A percentile compares a stretch with the other conserved stretches of the same genome.
These are phyloP conservation scores for Verticillium nonalfalfae DNA, from an alignment of 2,329 filamentous ascomycete genomes.

Conservation along the genomic window DNA sequence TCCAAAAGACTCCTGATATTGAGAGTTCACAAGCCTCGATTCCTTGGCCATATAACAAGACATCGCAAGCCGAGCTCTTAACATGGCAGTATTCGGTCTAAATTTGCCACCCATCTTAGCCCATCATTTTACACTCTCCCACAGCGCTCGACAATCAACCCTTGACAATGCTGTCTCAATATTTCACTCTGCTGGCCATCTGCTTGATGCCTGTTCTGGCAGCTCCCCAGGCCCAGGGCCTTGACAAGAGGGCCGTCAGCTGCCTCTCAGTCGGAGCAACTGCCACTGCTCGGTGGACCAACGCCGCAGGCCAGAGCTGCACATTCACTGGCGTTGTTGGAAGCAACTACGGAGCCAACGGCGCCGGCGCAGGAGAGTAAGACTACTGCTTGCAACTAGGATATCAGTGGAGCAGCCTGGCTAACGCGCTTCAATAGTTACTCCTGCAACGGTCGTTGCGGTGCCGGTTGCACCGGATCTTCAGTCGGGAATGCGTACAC, in stretches of 20 bases:
- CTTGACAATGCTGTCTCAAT: constrained; percentile 4
- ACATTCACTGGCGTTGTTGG: constrained; percentile 37
- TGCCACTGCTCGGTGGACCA: constrained; percentile 39
- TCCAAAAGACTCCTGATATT: not conserved
- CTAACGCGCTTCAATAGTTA: constrained; percentile 24
- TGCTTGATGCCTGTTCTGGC: constrained; percentile 7
- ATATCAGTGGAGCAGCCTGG: not conserved
- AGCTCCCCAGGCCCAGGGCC: constrained; percentile 3
- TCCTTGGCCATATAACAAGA: not conserved
- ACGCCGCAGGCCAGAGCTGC: constrained; percentile 32
- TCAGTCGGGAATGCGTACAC: constrained; percentile 41
- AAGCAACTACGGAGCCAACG: constrained; percentile 39
- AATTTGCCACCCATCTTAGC: not conserved
- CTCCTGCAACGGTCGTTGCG: constrained; percentile 41
- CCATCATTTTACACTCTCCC: not conserved
- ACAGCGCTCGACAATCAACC: not conserved
- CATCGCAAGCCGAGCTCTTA: not conserved
- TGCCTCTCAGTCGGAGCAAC: constrained; percentile 30
- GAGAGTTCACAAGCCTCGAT: not conserved
- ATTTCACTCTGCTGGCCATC: constrained; percentile 6
- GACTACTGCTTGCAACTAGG: constrained; percentile 6
- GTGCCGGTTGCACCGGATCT: constrained; percentile 34
- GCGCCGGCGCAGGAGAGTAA: constrained; percentile 33
- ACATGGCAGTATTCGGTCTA: not conserved
- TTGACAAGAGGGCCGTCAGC: constrained; percentile 22